Evolutionary conservation across 345 rosid species (phyloP), one percentile per base, ranked within the genome.

Genomic region (Ceriops tagal): DNA sequence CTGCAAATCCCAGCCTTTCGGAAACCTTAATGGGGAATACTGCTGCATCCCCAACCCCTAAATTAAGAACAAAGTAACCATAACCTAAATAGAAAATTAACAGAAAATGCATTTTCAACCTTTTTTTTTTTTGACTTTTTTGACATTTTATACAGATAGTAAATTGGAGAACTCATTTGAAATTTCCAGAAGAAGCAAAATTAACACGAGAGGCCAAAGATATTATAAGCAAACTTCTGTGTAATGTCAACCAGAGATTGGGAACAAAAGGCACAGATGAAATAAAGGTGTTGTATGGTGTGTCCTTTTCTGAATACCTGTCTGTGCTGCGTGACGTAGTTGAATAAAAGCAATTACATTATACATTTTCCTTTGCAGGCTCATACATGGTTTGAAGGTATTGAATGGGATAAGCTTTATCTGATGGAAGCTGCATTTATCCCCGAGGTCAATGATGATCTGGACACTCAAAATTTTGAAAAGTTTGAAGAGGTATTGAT

Each of bases 401-500:
- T 80, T 53, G 84, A 91, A 20, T 93, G 98, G 98, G 89, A 91
- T 64, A 83, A 71, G 58, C 84, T 93, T 78, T 91, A 85, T 75
- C 88, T 82, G 71, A 83, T 86, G 84, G 98, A 93, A 70, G 97
- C 98, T 78, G 97, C 97, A 72, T 89, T 85, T 78, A 80, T 85
- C 60, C 98, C 98, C n/a, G 96, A 83, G 66, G 98, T 93, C 74
- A 89, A 85, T 37, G 88, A 89, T 77, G 97, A 93, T 70, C 80
- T 93, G 72, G 97, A 93, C 83, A 91, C 97, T 63, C 96, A 91
- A 86, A 93, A 93, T 76, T 91, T 93, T 79, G 97, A 89, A 76
- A 93, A 88, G 72, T 88, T 93, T 72, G 97, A 93, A 8, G 96
- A 91, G 95, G 98, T 95, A 75, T 19, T 32, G 13, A 43, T 57